A percentile compares a stretch with the other conserved stretches of the same genome.
phyloP scores from a whole-genome alignment of 2,329 filamentous ascomycete species.

The Monosporascus sp. region DNA sequence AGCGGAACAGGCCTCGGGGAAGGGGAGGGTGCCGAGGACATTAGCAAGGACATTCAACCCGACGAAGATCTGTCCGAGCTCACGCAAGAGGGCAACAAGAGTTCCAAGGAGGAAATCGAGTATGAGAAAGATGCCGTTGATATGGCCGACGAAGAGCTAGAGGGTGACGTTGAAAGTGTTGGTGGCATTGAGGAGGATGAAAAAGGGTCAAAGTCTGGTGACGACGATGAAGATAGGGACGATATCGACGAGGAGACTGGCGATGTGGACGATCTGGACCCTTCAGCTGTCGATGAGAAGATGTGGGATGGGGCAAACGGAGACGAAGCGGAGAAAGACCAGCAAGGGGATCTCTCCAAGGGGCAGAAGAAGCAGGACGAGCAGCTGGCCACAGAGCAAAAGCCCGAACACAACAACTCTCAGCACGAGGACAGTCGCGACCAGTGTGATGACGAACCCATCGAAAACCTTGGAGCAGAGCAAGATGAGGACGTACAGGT shows the following conservation, averaged over 20 bases:
- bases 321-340: slow-evolving; percentile 77
- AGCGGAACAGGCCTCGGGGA: slow-evolving; percentile 90
- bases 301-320: slow-evolving; percentile 92
- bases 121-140: slow-evolving; percentile 84
- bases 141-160: slow-evolving; percentile 87
- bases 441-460: slow-evolving; percentile 44
- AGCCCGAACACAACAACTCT: slow-evolving; percentile 56
- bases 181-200: slow-evolving; percentile 60
- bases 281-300: slow-evolving; percentile 91
- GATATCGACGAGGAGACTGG: slow-evolving; percentile 87
- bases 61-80: slow-evolving; percentile 92
- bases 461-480: slow-evolving; percentile 58
- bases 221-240: slow-evolving; percentile 61
- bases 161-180: slow-evolving; percentile 70
- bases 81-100: slow-evolving; percentile 74
- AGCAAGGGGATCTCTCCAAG: slow-evolving; percentile 67
- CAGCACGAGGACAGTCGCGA: slow-evolving; percentile 34
- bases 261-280: slow-evolving; percentile 85
- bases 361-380: slow-evolving; percentile 63
- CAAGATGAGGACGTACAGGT: slow-evolving; percentile 52
- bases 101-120: slow-evolving; percentile 62
- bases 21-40: slow-evolving; percentile 92
- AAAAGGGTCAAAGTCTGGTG: slow-evolving; percentile 55
- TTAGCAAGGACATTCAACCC: slow-evolving; percentile 91
- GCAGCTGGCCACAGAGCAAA: slow-evolving; percentile 46